Evolutionary conservation across 805 yeast species (phyloP).

Genomic region (Phaffomyces antillensis): DNA sequence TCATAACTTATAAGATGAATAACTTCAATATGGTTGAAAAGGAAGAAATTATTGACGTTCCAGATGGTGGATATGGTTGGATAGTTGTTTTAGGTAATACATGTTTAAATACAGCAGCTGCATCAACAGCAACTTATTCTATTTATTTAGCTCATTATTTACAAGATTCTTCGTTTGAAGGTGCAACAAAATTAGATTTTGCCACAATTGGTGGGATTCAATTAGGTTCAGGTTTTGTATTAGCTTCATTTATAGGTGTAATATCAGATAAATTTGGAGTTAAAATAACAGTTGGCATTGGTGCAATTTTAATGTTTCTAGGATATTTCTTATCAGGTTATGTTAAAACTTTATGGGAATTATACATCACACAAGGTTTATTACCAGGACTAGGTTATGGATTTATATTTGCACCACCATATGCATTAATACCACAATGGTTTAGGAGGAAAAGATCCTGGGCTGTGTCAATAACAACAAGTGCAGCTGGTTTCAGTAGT

Average conservation of each 20-base stretch:
- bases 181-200: slow-evolving; percentile 50
- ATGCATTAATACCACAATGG: slow-evolving; percentile 63
- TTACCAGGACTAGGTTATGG: slow-evolving; percentile 48
- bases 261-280: slow-evolving; percentile 28
- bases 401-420: slow-evolving; percentile 47
- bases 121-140: slow-evolving; percentile 33
- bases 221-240: slow-evolving; percentile 46
- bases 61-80: slow-evolving; percentile 44
- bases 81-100: slow-evolving; percentile 17
- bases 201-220: slow-evolving; percentile 67
- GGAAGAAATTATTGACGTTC: slow-evolving; percentile 21
- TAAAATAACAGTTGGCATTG: slow-evolving; percentile 38
- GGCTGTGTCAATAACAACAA: slow-evolving; percentile 31
- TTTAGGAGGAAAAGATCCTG: slow-evolving; percentile 53
- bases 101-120: slow-evolving; percentile 9
- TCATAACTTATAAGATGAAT: too few relatives aligned
- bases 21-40: background rate
- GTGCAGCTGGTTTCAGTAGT: slow-evolving; percentile 40
- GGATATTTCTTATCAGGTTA: slow-evolving; percentile 57
- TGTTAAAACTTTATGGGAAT: slow-evolving; percentile 52
- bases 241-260: slow-evolving; percentile 44
- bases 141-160: slow-evolving; percentile 56
- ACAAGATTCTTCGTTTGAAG: slow-evolving; percentile 39
- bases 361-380: slow-evolving; percentile 62
- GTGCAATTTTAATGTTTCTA: slow-evolving; percentile 43